Evolutionary conservation across 2,329 filamentous ascomycete genomes (phyloP).

Genomic region (Trichoderma koningii): DNA sequence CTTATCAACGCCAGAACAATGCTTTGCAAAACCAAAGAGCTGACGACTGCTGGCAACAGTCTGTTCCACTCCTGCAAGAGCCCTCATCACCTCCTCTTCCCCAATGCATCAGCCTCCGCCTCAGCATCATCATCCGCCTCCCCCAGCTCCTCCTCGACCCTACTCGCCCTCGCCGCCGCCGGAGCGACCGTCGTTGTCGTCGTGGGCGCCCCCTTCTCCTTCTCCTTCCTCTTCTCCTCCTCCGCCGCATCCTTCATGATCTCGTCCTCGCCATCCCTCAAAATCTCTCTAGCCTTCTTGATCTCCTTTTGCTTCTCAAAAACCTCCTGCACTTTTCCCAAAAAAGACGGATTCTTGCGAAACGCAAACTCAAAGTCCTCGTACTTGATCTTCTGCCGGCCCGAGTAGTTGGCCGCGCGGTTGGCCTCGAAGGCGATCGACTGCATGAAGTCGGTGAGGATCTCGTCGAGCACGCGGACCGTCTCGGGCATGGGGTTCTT

Average conservation of each 20-base stretch:
- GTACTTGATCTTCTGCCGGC: conserved; percentile 95
- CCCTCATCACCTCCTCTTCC: conserved; percentile 41
- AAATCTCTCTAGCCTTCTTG: conserved; percentile 76
- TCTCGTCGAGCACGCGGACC: conserved; percentile 86
- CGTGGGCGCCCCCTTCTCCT: conserved; percentile 25
- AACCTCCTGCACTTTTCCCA: conserved; percentile 87
- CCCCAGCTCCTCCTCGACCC: conserved; percentile 53
- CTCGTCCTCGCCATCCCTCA: conserved; percentile 67
- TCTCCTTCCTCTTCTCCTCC: conserved; percentile 45
- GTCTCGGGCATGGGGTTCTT: conserved; percentile 78
- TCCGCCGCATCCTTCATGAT: conserved; percentile 57
- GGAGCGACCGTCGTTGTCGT: conserved; percentile 33
- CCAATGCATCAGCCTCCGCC: conserved; percentile 45
- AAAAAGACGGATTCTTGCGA: conserved; percentile 77
- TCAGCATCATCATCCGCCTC: conserved; percentile 55
- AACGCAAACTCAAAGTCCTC: conserved; percentile 97
- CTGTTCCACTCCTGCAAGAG: background rate
- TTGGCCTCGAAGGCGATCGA: conserved; percentile 90
- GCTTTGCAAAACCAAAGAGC: background rate
- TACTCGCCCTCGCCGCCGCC: conserved; percentile 32
- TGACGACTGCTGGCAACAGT: background rate
- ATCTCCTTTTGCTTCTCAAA: conserved; percentile 86
- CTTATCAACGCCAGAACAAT: conserved; percentile 9
- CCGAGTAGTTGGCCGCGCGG: conserved; percentile 78
- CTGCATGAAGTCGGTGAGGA: conserved; percentile 94